These are phyloP conservation scores for Pneumocystis wakefieldiae DNA, from an alignment of 1,139 yeast genomes.

Conservation along the genomic window DNA sequence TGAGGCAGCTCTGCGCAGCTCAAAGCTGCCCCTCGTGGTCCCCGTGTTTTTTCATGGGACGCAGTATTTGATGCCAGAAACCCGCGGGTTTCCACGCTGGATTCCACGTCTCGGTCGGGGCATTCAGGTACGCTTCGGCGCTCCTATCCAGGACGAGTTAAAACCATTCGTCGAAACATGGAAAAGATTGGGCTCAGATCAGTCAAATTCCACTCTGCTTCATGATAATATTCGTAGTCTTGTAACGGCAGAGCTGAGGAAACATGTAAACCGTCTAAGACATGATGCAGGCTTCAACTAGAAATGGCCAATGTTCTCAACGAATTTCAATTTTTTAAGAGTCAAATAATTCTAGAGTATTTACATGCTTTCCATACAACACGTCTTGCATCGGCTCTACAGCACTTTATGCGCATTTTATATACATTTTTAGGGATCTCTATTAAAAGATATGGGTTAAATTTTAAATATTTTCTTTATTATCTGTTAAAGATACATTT, in stretches of 20 bases:
- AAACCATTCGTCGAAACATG: constrained; percentile 8
- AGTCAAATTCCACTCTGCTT: no score
- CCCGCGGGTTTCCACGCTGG: constrained; percentile 33
- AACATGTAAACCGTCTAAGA: neutral
- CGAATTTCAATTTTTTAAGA: no score
- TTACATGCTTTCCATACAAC: no score
- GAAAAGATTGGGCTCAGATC: constrained; percentile 37
- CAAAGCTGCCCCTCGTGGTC: constrained; percentile 60
- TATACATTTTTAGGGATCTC: no score
- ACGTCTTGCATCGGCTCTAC: no score
- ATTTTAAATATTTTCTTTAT: no score
- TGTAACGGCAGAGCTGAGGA: neutral
- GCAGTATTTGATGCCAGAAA: constrained; percentile 76
- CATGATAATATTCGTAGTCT: neutral
- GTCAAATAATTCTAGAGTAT: no score
- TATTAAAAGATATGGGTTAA: no score
- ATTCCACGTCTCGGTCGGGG: constrained; percentile 57
- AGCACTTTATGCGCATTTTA: no score
- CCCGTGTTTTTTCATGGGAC: constrained; percentile 82
- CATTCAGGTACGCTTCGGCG: constrained; percentile 57
- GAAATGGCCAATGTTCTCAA: no score
- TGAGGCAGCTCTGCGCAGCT: constrained; percentile 29
- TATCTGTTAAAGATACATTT: neutral
- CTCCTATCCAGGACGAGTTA: constrained; percentile 50
- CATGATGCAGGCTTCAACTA: neutral